phyloP scores from a whole-genome alignment of 768 basidiomycete genomes.

The Tylopilus rubrobrunneus region DNA sequence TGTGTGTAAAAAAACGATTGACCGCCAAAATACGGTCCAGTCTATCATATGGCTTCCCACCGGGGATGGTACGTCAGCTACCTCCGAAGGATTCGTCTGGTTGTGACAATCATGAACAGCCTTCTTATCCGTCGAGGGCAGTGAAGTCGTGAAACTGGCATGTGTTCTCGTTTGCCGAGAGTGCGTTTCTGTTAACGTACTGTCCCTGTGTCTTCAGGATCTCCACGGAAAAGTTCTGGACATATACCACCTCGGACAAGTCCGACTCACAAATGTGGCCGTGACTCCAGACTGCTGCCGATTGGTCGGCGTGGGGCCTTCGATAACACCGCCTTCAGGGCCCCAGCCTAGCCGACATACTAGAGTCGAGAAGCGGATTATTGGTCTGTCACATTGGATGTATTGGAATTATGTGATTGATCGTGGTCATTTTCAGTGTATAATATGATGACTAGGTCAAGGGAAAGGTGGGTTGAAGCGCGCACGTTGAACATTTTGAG shows the following conservation, averaged over 20 bases:
- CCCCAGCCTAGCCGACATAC: slow-evolving; percentile 46
- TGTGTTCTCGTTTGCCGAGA: slow-evolving; percentile 10
- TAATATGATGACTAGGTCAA: slow-evolving; percentile 41
- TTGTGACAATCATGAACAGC: slow-evolving; percentile 29
- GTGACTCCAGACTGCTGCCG: slow-evolving; percentile 45
- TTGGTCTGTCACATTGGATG: slow-evolving; percentile 30
- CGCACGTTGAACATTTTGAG: not conserved
- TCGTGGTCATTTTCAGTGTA: slow-evolving; percentile 34
- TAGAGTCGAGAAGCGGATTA: slow-evolving; percentile 50
- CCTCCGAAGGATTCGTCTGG: slow-evolving; percentile 2
- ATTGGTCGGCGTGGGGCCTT: slow-evolving; percentile 47
- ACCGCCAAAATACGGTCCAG: slow-evolving; percentile 42
- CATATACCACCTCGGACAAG: slow-evolving; percentile 40
- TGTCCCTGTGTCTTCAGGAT: slow-evolving; percentile 31
- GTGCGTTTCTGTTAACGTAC: slow-evolving; percentile 14
- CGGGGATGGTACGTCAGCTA: slow-evolving; percentile 37
- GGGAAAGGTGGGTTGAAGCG: slow-evolving; percentile 39
- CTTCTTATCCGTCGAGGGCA: slow-evolving; percentile 50
- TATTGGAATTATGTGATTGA: slow-evolving; percentile 1
- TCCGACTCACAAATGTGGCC: slow-evolving; percentile 47
- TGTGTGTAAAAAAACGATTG: slow-evolving; percentile 48
- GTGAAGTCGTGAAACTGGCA: slow-evolving; percentile 45
- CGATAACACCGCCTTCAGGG: slow-evolving; percentile 39
- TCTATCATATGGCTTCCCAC: slow-evolving; percentile 52
- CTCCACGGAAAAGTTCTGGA: slow-evolving; percentile 43